Conservation (phyloP, 768 basidiomycete genomes). For the Pleurotus pulmonarius region DNA sequence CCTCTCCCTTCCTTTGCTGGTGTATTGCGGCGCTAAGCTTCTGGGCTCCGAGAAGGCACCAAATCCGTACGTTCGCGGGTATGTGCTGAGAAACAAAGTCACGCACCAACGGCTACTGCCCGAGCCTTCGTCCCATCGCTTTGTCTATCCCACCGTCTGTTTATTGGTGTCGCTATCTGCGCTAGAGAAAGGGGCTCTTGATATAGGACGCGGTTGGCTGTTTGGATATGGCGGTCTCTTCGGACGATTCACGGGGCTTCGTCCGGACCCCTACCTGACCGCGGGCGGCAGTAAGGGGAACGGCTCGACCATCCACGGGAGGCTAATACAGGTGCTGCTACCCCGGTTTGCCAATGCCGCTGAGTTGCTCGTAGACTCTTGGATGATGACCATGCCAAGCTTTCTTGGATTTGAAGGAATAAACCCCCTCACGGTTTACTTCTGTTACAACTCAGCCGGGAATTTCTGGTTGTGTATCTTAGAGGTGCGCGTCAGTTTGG, state of each 20-base stretch:
- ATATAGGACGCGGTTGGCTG: conserved; percentile 44
- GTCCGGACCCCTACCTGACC: conserved; percentile 41
- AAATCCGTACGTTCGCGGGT: conserved; percentile 23
- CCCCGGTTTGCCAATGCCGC: conserved; percentile 21
- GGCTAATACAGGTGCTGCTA: conserved; percentile 33
- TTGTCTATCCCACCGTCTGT: conserved; percentile 58
- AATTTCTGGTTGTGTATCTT: conserved; percentile 43
- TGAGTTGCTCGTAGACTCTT: conserved; percentile 42
- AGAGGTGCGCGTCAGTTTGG: conserved; percentile 38
- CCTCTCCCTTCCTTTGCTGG: too few species aligned
- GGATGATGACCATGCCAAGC: conserved; percentile 76
- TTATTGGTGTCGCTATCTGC: conserved; percentile 53
- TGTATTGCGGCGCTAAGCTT: too few species aligned
- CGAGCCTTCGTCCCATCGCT: conserved; percentile 41
- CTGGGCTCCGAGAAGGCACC: background rate
- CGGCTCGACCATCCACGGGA: conserved; percentile 30
- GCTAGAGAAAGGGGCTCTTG: conserved; percentile 42
- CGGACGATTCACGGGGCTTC: conserved; percentile 43
- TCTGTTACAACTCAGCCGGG: conserved; percentile 42
- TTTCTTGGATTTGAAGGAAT: conserved; percentile 65
- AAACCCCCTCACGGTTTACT: conserved; percentile 69
- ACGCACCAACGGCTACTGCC: conserved; percentile 54
- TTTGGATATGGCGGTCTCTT: conserved; percentile 51
- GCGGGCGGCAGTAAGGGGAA: background rate
- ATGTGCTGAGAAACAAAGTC: conserved; percentile 49